These are phyloP conservation scores for Metroxylon sagu DNA, from an alignment of 176 grass and related monocot species.

Conservation along the genomic window DNA sequence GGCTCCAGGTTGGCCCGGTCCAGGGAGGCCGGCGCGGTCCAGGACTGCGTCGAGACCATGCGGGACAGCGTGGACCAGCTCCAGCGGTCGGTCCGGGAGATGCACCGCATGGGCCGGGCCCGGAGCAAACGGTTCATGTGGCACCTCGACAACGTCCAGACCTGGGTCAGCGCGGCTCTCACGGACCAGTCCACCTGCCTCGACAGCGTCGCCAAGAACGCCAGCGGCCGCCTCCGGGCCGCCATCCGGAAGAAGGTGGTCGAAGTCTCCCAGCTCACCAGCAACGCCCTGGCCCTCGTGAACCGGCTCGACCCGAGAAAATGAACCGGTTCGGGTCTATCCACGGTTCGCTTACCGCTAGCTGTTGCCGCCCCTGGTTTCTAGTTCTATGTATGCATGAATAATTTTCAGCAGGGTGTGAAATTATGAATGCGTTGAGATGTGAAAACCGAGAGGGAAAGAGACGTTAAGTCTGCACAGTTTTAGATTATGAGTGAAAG, in stretches of 20 bases:
- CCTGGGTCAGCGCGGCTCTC: conserved; percentile 28
- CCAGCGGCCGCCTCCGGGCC: neutral
- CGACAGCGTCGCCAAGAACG: conserved; percentile 17
- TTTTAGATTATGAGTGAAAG: no score
- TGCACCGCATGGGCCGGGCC: conserved; percentile 19
- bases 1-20: conserved; percentile 10
- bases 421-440: no score
- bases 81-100: conserved; percentile 8
- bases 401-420: no score
- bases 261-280: conserved; percentile 24
- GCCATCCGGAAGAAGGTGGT: conserved; percentile 26
- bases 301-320: conserved; percentile 18
- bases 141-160: conserved; percentile 22
- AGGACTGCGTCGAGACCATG: conserved; percentile 27
- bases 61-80: conserved; percentile 17
- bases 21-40: conserved; percentile 17
- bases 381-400: no score
- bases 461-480: no score
- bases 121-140: conserved; percentile 13
- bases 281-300: conserved; percentile 24
- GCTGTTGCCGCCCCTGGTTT: no score
- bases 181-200: conserved; percentile 30
- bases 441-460: no score
- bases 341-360: no score
- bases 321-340: conserved; percentile 1